Base-by-base conservation (phyloP, 2,329 filamentous ascomycete species). In the Cadophora malorum region DNA sequence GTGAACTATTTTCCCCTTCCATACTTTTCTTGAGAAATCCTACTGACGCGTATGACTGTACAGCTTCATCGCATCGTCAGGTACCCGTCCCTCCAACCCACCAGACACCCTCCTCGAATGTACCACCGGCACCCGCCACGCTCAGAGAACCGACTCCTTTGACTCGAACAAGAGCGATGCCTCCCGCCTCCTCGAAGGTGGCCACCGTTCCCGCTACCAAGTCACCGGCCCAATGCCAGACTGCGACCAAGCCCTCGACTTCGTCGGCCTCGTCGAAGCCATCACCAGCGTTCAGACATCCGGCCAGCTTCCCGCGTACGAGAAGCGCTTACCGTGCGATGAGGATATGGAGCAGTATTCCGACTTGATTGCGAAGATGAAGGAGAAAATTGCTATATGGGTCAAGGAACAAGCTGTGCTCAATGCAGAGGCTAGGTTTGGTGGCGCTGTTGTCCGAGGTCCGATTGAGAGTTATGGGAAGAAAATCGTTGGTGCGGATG, bases 211-310 rank as follows among this genome's bases (percentile, higher is more conserved):
- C 12, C n/a, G 16, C 2, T 63, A 50, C 23, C 21, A 33, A 2
- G 58, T 74, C 19, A 64, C 45, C 2, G 71, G 70, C 1, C 65
- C 72, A 12, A 66, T 71, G 35, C 64, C 66, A 7, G 72, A 74
- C 62, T 70, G 70, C 35, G 61, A 67, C 25, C 66, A 64, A 23
- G 70, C 72, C 2, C 12, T 75, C 25, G 60, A 74, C n/a, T 73
- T 74, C 41, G 14, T 55, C 7, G 12, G 63, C 8, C 45, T 74
- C 23, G 50, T 66, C 10, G 55, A 53, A 0, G 63, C 59, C 19
- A 31, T 72, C 19, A 50, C 41, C 12, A 14, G 16, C 19, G 33
- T 65, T 16, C 61, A 63, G 47, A 49, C 35, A 16, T 45, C n/a
- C 4, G 65, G 60, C n/a, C 14, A 50, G 16, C 21, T 52, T n/a